Evolutionary conservation across 2,329 filamentous ascomycete genomes (phyloP).

Genomic region (Xylariaceae sp.): DNA sequence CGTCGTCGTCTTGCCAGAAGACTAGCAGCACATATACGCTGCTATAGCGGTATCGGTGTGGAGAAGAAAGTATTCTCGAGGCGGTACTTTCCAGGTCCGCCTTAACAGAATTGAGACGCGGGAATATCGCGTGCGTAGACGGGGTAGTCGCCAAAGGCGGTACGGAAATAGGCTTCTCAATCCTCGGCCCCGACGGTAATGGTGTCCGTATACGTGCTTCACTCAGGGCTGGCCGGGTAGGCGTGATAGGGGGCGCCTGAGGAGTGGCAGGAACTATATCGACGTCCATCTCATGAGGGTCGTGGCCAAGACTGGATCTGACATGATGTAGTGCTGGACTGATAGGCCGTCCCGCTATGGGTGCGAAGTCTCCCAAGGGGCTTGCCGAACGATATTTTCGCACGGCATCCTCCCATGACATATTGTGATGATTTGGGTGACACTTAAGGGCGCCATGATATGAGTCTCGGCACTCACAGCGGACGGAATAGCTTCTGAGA

Average conservation of each 20-base stretch:
- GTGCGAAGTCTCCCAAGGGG: conserved; percentile 47
- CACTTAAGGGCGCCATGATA: conserved; percentile 37
- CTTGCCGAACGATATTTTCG: conserved; percentile 52
- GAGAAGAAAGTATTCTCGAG: conserved; percentile 44
- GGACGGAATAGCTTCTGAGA: conserved; percentile 1
- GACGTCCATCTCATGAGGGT: conserved; percentile 53
- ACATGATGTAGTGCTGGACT: conserved; percentile 40
- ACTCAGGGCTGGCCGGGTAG: conserved; percentile 35
- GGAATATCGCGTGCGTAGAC: conserved; percentile 28
- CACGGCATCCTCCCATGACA: conserved; percentile 57
- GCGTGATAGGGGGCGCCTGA: conserved; percentile 17
- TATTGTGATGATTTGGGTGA: conserved; percentile 55
- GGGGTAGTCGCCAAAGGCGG: conserved; percentile 23
- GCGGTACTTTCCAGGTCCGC: conserved; percentile 49
- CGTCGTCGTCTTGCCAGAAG: conserved; percentile 52
- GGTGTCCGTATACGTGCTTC: conserved; percentile 52
- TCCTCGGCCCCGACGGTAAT: conserved; percentile 51
- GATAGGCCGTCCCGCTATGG: conserved; percentile 38
- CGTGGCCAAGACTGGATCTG: conserved; percentile 38
- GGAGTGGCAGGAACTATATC: conserved; percentile 35
- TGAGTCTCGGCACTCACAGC: conserved; percentile 15
- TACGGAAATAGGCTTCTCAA: conserved; percentile 44
- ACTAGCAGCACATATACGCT: conserved; percentile 50
- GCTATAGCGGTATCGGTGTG: conserved; percentile 49
- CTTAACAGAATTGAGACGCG: conserved; percentile 47